Base-by-base conservation (phyloP, 768 basidiomycete species). In the Amanita muscaria region DNA sequence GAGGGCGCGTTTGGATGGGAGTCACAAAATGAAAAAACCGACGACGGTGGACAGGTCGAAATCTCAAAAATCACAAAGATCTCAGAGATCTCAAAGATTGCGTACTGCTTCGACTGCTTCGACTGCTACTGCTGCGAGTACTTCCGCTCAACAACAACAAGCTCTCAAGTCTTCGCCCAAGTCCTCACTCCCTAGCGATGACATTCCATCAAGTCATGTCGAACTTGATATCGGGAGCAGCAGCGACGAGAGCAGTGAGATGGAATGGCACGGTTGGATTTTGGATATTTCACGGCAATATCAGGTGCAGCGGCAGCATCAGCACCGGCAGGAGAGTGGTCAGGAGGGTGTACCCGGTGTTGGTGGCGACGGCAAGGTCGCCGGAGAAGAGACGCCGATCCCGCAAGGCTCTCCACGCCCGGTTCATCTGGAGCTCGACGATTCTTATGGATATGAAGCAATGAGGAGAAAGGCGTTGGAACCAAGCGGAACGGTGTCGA, bases 231-330 rank as follows among this genome's bases (percentile, higher is more conserved):
- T 29, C 7, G 27, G 10, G 11, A 29, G 25, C 25, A 42, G 40
- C 15, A 24, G 11, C 27, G 27, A 29, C 23, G 66, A 68, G 21
- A 70, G 64, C 14, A 66, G 64, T 52, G 79, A 78, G 55, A 62
- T 61, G 16, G 79, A 80, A 52, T 80, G 78, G 78, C 67, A 73
- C 6, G 75, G 74, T 2, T 80, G 78, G 78, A 65, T 68, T 58
- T 69, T 69, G 7, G 77, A 77, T 59, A 46, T 78, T 29, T 58
- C 67, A 14, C 50, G 58, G 3, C 56, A 59, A 35, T 56, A 61
- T 12, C 48, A 50, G 30, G 48, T 48, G 16, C 50, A 56, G 47
- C 53, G 51, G 8, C 27, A 38, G 19, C 37, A 16, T 19, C 51
- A 53, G 42, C 11, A 37, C n/a, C 5, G 22, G 19, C 22, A 12